These are phyloP conservation scores for Harrya chromipes DNA, from an alignment of 768 basidiomycete genomes.

Conservation along the genomic window DNA sequence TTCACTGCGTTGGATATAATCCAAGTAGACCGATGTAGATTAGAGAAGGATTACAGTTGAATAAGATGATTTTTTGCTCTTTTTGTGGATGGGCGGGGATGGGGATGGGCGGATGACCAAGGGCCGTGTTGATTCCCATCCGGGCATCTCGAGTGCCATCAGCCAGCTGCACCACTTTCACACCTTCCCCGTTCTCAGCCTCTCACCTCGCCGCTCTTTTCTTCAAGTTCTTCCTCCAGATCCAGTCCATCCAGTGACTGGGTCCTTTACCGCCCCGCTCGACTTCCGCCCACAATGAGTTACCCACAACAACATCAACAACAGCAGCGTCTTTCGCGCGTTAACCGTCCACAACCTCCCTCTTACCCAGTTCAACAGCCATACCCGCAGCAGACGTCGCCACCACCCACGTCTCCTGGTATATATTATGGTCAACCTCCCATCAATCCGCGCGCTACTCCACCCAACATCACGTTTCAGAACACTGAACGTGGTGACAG, in stretches of 20 bases:
- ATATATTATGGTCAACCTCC: conserved; percentile 18
- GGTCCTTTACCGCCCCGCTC: not conserved
- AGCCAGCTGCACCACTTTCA: not conserved
- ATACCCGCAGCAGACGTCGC: conserved; percentile 18
- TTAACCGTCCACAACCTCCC: conserved; percentile 34
- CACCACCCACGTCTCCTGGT: conserved; percentile 16
- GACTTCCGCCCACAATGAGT: conserved; percentile 16
- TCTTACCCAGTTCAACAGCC: conserved; percentile 34
- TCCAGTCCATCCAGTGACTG: conserved; percentile 1
- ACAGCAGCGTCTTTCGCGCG: conserved; percentile 35
- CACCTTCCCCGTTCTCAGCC: conserved; percentile 8
- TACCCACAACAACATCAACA: conserved; percentile 37
- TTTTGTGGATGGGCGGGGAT: not conserved
- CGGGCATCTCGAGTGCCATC: not conserved
- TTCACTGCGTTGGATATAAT: not conserved
- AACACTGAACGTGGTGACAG: conserved; percentile 69
- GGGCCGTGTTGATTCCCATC: conserved; percentile 2
- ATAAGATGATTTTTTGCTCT: not conserved
- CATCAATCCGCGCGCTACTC: conserved; percentile 17
- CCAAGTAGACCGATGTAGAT: conserved; percentile 5
- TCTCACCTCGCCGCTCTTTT: conserved; percentile 21
- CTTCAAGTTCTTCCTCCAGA: not conserved
- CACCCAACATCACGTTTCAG: conserved; percentile 64
- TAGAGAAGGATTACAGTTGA: not conserved
- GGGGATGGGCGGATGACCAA: conserved; percentile 14